Conservation (phyloP, 257 asterid species). For the Marsdenia floribunda region DNA sequence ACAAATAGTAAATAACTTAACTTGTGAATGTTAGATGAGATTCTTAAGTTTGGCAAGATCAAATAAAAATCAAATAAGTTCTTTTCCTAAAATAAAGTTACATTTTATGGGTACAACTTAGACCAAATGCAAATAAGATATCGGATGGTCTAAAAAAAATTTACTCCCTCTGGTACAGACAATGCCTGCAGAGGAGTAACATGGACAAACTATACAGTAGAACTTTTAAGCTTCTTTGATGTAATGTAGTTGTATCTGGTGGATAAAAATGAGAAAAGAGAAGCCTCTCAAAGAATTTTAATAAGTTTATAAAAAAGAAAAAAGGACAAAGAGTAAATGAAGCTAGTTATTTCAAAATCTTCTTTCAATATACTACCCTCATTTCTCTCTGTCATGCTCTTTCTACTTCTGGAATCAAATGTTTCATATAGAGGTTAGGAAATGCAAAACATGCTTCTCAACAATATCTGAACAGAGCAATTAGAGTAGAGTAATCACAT, state of each 20-base stretch:
- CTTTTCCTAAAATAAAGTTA: too few species aligned
- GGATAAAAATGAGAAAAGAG: not conserved
- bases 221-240: too few species aligned
- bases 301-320: not conserved
- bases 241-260: too few species aligned
- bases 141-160: not conserved
- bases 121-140: too few species aligned
- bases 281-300: not conserved
- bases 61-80: too few species aligned
- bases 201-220: not conserved
- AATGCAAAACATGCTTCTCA: slow-evolving; percentile 51
- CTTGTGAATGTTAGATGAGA: too few species aligned
- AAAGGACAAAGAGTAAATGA: not conserved
- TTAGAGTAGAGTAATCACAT: not conserved
- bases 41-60: too few species aligned
- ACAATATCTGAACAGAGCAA: slow-evolving; percentile 15
- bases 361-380: not conserved
- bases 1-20: too few species aligned
- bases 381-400: slow-evolving; percentile 18
- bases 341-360: not conserved
- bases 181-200: not conserved
- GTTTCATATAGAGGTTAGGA: slow-evolving; percentile 31
- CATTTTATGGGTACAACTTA: too few species aligned
- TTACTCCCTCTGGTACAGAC: not conserved
- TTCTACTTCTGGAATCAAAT: slow-evolving; percentile 12